phyloP scores from a whole-genome alignment of 2,329 filamentous ascomycete species.

The Diaporthe sp. region DNA sequence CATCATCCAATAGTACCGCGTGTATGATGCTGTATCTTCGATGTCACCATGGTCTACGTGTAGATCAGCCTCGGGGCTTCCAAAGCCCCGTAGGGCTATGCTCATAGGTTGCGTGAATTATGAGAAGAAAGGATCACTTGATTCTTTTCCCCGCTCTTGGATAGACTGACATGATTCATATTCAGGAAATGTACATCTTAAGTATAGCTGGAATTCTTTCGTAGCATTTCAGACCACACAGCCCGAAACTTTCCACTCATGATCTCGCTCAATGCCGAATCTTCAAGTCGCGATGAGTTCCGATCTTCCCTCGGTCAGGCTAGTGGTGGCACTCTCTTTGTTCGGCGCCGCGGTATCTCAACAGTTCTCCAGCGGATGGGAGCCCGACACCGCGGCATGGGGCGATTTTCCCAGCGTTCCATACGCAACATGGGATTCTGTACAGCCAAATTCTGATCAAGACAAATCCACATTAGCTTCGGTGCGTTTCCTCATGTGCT shows the following conservation, averaged over 20 bases:
- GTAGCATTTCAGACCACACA: too few species aligned
- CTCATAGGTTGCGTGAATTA: not conserved
- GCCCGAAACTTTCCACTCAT: not conserved
- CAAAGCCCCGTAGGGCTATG: not conserved
- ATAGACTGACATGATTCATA: not conserved
- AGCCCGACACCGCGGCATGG: not conserved
- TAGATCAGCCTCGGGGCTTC: too few species aligned
- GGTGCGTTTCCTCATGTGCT: not conserved
- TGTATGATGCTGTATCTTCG: not conserved
- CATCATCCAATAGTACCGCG: not conserved
- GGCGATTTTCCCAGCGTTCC: not conserved
- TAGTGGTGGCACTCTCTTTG: not conserved
- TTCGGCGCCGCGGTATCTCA: not conserved
- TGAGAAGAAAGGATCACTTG: not conserved
- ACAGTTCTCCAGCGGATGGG: not conserved
- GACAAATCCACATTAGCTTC: not conserved
- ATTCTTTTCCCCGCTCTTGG: not conserved
- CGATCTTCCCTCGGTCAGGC: not conserved
- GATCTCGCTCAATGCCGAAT: not conserved
- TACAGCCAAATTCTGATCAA: not conserved
- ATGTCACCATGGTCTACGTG: not conserved
- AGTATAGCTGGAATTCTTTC: not conserved
- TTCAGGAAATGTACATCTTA: not conserved
- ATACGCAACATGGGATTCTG: not conserved
- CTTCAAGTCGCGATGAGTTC: not conserved